These are phyloP conservation scores for Tetraselmis striata DNA, from an alignment of 139 green algal genomes.

Conservation along the genomic window DNA sequence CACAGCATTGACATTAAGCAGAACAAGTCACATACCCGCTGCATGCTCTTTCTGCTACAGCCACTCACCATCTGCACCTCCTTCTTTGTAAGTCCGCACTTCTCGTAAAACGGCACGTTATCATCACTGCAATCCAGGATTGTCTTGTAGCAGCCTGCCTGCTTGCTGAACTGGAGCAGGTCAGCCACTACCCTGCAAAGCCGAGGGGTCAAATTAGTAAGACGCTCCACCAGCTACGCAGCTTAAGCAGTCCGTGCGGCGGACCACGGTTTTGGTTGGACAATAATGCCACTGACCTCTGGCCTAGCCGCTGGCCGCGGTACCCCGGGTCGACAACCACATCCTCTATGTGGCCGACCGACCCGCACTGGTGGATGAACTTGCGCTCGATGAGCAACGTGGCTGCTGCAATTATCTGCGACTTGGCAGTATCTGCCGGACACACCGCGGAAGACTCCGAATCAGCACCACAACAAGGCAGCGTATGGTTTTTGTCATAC, in stretches of 20 bases:
- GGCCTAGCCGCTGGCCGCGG: slow-evolving; percentile 62
- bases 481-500: not conserved
- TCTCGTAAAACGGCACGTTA: slow-evolving; percentile 87
- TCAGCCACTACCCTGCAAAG: slow-evolving; percentile 62
- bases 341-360: slow-evolving; percentile 85
- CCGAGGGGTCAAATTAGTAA: no score
- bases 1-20: no score
- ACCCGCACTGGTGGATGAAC: slow-evolving; percentile 76
- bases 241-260: not conserved
- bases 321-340: slow-evolving; percentile 75
- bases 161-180: slow-evolving; percentile 37
- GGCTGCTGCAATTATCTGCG: slow-evolving; percentile 60
- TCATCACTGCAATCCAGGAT: slow-evolving; percentile 90
- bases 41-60: no score
- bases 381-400: slow-evolving; percentile 81
- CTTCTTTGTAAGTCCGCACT: slow-evolving; percentile 77
- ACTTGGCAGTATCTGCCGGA: slow-evolving; percentile 28
- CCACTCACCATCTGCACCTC: slow-evolving; percentile 92
- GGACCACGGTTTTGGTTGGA: not conserved
- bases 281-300: no score
- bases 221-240: not conserved
- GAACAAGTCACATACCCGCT: no score
- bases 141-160: slow-evolving; percentile 84
- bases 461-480: not conserved
- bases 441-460: not conserved